Evolutionary conservation across 768 basidiomycete genomes (phyloP).

Genomic region (Tulasnella sp.): DNA sequence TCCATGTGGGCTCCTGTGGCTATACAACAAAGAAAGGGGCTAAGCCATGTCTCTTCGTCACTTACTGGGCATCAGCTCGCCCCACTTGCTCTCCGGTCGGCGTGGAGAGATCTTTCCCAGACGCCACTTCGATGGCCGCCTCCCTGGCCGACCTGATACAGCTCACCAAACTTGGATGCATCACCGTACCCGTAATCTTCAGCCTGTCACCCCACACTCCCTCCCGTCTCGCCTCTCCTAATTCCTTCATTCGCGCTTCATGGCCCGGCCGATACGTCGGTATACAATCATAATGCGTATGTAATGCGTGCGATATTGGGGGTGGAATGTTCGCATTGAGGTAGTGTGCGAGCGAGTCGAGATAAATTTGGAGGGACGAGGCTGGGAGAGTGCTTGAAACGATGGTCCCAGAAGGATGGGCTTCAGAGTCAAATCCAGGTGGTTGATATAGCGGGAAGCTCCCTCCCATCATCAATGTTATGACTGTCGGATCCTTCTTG

Average conservation of each 20-base stretch:
- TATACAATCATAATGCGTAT: constrained; percentile 57
- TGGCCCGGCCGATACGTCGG: constrained; percentile 71
- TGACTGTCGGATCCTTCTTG: constrained; percentile 44
- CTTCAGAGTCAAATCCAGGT: constrained; percentile 24
- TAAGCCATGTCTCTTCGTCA: no score
- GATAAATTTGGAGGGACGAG: constrained; percentile 5
- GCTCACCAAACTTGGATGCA: no score
- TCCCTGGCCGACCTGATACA: no score
- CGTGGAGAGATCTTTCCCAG: no score
- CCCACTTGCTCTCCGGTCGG: no score
- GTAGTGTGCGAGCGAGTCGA: constrained; percentile 27
- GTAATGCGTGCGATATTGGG: constrained; percentile 45
- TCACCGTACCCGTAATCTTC: constrained; percentile 47
- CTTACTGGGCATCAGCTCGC: no score
- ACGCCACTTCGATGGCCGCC: no score
- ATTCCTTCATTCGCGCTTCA: constrained; percentile 50
- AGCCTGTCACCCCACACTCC: constrained; percentile 38
- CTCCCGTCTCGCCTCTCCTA: constrained; percentile 36
- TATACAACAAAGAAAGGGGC: no score
- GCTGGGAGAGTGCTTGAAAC: constrained; percentile 21
- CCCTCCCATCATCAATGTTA: constrained; percentile 88
- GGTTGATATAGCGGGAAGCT: constrained; percentile 37
- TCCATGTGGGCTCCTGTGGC: no score
- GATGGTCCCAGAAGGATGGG: constrained; percentile 21
- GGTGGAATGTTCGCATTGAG: constrained; percentile 39